Base-by-base conservation (phyloP, 495 filamentous ascomycete genomes). In the Tuber magnatum region DNA sequence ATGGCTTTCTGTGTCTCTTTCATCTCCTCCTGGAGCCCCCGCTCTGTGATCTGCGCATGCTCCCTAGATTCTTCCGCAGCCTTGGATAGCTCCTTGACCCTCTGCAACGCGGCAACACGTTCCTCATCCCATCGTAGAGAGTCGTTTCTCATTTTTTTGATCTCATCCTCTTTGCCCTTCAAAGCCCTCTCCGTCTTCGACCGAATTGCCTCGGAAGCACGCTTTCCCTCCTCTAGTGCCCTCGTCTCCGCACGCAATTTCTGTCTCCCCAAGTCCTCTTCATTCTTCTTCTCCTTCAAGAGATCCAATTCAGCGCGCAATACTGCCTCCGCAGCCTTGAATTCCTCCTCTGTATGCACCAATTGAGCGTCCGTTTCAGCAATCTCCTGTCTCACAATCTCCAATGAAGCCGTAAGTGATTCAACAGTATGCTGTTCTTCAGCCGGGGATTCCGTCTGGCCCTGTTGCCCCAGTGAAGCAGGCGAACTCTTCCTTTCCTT, bases 191-290 rank as follows among this genome's bases (percentile, higher is more conserved):
- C 93, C 78, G 92, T 93, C 78, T 93, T 91, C 0, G 88, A 86
- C 81, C 91, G 92, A 80, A 90, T 89, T 72, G 91, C 91, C 81
- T 97, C 91, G 16, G 94, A 93, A n/a, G 89, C 87, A 71, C 93
- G 88, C 84, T 97, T 97, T 71, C 90, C 86, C 43, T 93, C 90
- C 80, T 97, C 94, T 38, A 95, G 86, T 42, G 88, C 88, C 69
- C 91, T 89, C 43, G 94, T 91, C 78, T 97, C 91, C 74, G 90
- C 91, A 80, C 90, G 92, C 42, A 97, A 83, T 80, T 92, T 91
- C 69, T 91, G 89, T 10, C 81, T 76, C n/a, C 90, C 94, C 41
- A 88, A 89, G 75, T 96, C 92, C 75, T 97, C 93, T 42, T 81
- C 78, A n/a, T 80, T 82, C 42, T 81, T 83, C 82, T 92, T 94